Percentiles rank a stretch among this genome's conserved stretches.
Evolutionary conservation across 805 yeast species (phyloP).

Genomic region (Kluyveromyces lactis): DNA sequence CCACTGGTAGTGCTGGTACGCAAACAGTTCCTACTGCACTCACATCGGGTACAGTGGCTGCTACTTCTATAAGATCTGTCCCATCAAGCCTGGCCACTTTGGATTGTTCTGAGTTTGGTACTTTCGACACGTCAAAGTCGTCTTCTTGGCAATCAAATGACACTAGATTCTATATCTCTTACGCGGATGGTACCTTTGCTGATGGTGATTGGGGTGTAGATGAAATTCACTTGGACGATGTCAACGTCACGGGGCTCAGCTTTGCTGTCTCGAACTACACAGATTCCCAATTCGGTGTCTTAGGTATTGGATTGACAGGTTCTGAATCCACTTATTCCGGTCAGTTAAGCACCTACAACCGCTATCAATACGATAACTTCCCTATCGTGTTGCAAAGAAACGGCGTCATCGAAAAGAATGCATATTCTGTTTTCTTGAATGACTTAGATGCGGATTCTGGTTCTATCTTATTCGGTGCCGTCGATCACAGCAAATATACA

Average conservation of each 20-base stretch:
- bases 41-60: neutral
- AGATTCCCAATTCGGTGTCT: slow-evolving; percentile 57
- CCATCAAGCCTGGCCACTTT: slow-evolving; percentile 19
- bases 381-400: slow-evolving; percentile 52
- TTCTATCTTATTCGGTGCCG: slow-evolving; percentile 62
- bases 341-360: slow-evolving; percentile 8
- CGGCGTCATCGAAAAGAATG: slow-evolving; percentile 47
- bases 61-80: slow-evolving; percentile 4
- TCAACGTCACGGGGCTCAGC: slow-evolving; percentile 42
- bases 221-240: slow-evolving; percentile 43
- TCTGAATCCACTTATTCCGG: slow-evolving; percentile 54
- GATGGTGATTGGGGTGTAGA: slow-evolving; percentile 44
- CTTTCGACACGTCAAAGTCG: slow-evolving; percentile 18
- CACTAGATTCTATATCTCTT: slow-evolving; percentile 37
- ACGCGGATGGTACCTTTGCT: slow-evolving; percentile 46
- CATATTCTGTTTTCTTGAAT: slow-evolving; percentile 58
- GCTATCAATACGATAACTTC: slow-evolving; percentile 51
- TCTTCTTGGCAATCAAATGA: slow-evolving; percentile 20
- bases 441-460: slow-evolving; percentile 37
- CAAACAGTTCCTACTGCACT: neutral
- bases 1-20: neutral
- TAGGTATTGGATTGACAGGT: slow-evolving; percentile 65
- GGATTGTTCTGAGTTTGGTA: slow-evolving; percentile 35
- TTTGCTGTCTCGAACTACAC: slow-evolving; percentile 69
- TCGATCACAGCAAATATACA: slow-evolving; percentile 52